Percentiles rank a stretch among this genome's conserved stretches.
Conservation (phyloP, 805 yeast genomes). For the Ascoidea asiatica region DNA sequence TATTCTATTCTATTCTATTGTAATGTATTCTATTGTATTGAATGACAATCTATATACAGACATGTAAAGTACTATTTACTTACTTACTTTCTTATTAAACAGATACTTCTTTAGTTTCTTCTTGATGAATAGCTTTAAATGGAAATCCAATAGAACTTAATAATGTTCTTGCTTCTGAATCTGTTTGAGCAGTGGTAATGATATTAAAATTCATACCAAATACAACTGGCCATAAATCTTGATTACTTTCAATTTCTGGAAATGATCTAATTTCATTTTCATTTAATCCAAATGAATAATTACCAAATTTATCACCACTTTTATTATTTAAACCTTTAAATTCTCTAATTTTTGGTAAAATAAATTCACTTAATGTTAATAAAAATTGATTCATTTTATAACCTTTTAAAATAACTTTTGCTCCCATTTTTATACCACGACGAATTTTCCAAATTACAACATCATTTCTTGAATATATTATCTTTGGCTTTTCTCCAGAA, state of each 20-base stretch:
- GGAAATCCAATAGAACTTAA: constrained; percentile 77
- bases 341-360: constrained; percentile 84
- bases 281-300: constrained; percentile 71
- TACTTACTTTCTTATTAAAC: not conserved
- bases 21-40: too few relatives aligned
- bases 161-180: constrained; percentile 76
- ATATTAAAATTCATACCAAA: constrained; percentile 79
- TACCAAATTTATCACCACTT: constrained; percentile 78
- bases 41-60: not conserved
- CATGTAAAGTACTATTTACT: not conserved
- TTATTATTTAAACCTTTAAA: constrained; percentile 65
- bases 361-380: constrained; percentile 78
- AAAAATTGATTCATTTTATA: constrained; percentile 77
- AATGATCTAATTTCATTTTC: constrained; percentile 67
- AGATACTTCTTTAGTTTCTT: not conserved
- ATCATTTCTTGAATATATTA: constrained; percentile 63
- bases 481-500: constrained; percentile 77
- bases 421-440: constrained; percentile 85
- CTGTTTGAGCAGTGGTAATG: constrained; percentile 82
- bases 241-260: constrained; percentile 89
- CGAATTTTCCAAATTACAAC: constrained; percentile 80
- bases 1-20: not conserved
- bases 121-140: constrained; percentile 27
- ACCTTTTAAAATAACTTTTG: constrained; percentile 65
- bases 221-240: constrained; percentile 77